Percentiles rank a stretch among this genome's conserved stretches.
phyloP scores from a whole-genome alignment of 805 yeast species.

The Zygoascus ofunaensis region DNA sequence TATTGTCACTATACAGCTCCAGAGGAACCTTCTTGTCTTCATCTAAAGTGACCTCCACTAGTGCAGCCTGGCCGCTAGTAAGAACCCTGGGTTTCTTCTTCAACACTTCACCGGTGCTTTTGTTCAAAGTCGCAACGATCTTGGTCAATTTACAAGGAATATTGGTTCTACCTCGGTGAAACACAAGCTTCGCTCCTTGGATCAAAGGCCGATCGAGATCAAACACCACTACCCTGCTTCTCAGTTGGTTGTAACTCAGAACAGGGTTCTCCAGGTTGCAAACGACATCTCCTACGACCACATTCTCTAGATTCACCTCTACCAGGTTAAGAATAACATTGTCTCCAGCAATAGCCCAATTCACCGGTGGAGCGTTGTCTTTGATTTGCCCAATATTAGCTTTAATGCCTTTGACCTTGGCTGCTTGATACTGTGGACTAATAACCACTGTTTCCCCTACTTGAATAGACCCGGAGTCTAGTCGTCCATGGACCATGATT shows the following conservation, averaged over 20 bases:
- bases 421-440: conserved; percentile 39
- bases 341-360: conserved; percentile 46
- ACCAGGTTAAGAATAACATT: conserved; percentile 39
- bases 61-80: conserved; percentile 49
- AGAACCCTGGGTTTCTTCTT: conserved; percentile 48
- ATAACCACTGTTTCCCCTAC: conserved; percentile 56
- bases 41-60: conserved; percentile 45
- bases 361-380: conserved; percentile 12
- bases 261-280: conserved; percentile 41
- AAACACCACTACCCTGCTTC: conserved; percentile 55
- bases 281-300: conserved; percentile 60
- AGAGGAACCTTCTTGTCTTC: conserved; percentile 41
- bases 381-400: neutral
- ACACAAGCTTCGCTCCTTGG: conserved; percentile 68
- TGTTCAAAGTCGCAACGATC: conserved; percentile 32
- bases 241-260: conserved; percentile 39
- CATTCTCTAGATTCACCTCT: conserved; percentile 32
- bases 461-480: conserved; percentile 60
- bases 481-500: conserved; percentile 52
- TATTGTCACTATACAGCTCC: conserved; percentile 39
- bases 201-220: conserved; percentile 63
- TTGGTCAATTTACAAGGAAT: conserved; percentile 58
- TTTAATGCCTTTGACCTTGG: conserved; percentile 17
- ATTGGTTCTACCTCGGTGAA: conserved; percentile 67
- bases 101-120: conserved; percentile 21